Base-by-base conservation (phyloP, 352 stramenopile species). In the Plasmopara muralis region DNA sequence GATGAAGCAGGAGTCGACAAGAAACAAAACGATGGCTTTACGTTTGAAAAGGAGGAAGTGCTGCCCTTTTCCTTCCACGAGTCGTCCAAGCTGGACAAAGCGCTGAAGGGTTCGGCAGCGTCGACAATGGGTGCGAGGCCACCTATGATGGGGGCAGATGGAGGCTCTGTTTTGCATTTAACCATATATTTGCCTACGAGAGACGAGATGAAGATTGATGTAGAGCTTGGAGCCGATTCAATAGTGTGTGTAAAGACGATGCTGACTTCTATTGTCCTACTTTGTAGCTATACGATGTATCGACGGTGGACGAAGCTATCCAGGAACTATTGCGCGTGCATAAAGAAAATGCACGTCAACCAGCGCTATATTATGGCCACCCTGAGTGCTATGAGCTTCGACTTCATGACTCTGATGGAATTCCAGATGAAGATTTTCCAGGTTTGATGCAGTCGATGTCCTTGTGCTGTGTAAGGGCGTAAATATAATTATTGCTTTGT, bases 151-250 rank as follows among this genome's bases (percentile, higher is more conserved):
- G 66, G 66, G 18, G 71, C 63, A n/a, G 70, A 76, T 25, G 78
- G 74, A 49, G 75, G 80, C 34, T 68, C 80, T 0, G 79, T 94
- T 44, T 59, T 94, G 40, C 76, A 91, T 47, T 58, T 94, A 33
- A 92, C 77, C 0, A 94, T 94, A 47, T 94, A 94, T 49, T 53
- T 94, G 50, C 84, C 84, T 2, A 89, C 83, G 18, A 73, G 82
- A 10, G 64, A 80, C 14, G 82, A 94, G 61, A 91, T 94, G 76
- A 91, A 89, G 62, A 87, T 94, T 52, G 82, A 94, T 58, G 82
- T 93, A 57, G 16, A 67, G 66, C 13, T 28, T 47, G 30, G 10
- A 46, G 13, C 4, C 31, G 1, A 35, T 15, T 9, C 14, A 41
- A 5, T 41, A 53, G n/a, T 40, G 16, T 8, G 13, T 15, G n/a